Evolutionary conservation across 108 stramenopile genomes (phyloP).

Genomic region (Fistulifera solaris): DNA sequence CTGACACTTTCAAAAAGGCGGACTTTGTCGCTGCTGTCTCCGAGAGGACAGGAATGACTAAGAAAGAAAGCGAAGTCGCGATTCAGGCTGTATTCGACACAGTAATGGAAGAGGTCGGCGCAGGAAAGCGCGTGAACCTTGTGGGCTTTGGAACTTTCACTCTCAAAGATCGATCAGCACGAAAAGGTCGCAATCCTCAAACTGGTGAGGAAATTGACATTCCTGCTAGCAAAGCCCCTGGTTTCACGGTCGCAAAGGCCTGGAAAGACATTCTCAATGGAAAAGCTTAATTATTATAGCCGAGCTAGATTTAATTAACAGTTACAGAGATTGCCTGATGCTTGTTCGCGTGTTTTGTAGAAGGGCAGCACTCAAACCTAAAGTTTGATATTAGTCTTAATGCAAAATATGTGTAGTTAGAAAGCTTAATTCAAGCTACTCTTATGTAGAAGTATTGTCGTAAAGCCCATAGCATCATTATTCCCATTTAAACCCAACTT

Average conservation of each 20-base stretch:
- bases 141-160: slow-evolving; percentile 89
- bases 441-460: too few species aligned
- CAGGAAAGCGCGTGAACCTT: slow-evolving; percentile 58
- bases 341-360: too few species aligned
- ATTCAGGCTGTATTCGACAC: slow-evolving; percentile 61
- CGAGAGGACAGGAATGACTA: slow-evolving; percentile 69
- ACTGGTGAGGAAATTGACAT: slow-evolving; percentile 86
- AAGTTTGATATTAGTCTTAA: too few species aligned
- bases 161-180: slow-evolving; percentile 54
- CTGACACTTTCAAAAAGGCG: slow-evolving; percentile 63
- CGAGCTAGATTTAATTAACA: too few species aligned
- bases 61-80: slow-evolving; percentile 61
- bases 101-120: slow-evolving; percentile 29
- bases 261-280: slow-evolving; percentile 81
- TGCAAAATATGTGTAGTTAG: too few species aligned
- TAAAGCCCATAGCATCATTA: too few species aligned
- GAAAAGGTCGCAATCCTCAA: slow-evolving; percentile 85
- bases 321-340: too few species aligned
- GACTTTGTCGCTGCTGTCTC: slow-evolving; percentile 64
- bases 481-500: slow-evolving; percentile 1
- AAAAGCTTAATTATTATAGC: slow-evolving; percentile 3
- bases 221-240: slow-evolving; percentile 51
- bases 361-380: too few species aligned
- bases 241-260: slow-evolving; percentile 75
- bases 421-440: too few species aligned